Percentiles rank a stretch among this genome's conserved stretches.
Evolutionary conservation across 2,329 filamentous ascomycete species (phyloP).

Genomic region (Ophiostoma himal-ulmi): DNA sequence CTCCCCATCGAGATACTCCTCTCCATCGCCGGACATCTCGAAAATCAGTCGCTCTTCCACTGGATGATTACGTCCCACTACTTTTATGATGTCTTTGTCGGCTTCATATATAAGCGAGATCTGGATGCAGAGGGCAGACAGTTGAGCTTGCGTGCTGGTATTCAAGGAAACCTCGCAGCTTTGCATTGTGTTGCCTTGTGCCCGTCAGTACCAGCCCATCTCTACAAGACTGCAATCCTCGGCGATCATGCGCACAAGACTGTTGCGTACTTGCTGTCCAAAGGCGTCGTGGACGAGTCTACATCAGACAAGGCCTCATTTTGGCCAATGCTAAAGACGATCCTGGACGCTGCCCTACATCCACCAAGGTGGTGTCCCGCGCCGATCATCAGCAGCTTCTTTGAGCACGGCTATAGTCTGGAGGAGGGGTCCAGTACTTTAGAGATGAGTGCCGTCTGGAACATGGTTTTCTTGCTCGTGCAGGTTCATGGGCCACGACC

Average conservation of each 20-base stretch:
- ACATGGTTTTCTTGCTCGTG: conserved; percentile 14
- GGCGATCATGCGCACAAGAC: neutral
- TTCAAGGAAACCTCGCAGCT: conserved; percentile 14
- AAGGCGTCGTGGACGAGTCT: neutral
- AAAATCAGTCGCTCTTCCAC: neutral
- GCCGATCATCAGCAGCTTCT: conserved; percentile 17
- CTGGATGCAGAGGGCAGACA: neutral
- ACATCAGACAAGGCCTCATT: neutral
- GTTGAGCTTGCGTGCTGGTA: conserved; percentile 14
- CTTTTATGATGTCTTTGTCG: conserved; percentile 16
- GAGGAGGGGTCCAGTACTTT: neutral
- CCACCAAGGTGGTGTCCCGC: conserved; percentile 23
- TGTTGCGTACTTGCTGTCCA: neutral
- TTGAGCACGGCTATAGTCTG: conserved; percentile 13
- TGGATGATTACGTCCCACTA: conserved; percentile 11
- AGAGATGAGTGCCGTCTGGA: conserved; percentile 13
- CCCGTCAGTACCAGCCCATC: neutral
- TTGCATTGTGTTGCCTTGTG: conserved; percentile 5
- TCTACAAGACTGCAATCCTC: neutral
- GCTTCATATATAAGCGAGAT: conserved; percentile 17
- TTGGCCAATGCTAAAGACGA: conserved; percentile 18
- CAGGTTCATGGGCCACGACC: conserved; percentile 21
- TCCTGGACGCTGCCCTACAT: conserved; percentile 16
- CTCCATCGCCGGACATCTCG: conserved; percentile 15
- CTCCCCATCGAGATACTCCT: conserved; percentile 20